Conservation (phyloP, 208 protist genomes). For the Leishmania turanica region DNA sequence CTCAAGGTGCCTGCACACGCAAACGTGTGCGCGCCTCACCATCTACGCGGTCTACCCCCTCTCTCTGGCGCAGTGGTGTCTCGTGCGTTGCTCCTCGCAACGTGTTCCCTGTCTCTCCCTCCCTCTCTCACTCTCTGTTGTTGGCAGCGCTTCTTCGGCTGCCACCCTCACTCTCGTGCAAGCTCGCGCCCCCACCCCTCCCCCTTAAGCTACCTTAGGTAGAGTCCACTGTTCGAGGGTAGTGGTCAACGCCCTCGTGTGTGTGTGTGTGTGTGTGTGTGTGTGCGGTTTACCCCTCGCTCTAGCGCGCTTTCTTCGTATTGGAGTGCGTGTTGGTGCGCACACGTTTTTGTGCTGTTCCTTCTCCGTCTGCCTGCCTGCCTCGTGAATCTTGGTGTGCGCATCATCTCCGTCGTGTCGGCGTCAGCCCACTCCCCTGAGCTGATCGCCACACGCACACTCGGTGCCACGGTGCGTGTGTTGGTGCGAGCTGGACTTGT, state of each 20-base stretch:
- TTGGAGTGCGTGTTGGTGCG: too few species aligned
- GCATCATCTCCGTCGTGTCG: neutral
- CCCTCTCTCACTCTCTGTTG: neutral
- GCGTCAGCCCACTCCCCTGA: neutral
- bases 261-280: too few species aligned
- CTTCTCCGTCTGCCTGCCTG: neutral
- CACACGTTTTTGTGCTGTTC: neutral
- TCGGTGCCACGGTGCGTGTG: too few species aligned
- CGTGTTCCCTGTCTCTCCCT: neutral
- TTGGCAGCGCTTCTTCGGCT: neutral
- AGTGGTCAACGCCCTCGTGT: too few species aligned
- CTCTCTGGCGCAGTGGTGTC: too few species aligned
- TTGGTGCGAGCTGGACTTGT: too few species aligned
- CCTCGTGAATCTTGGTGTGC: neutral
- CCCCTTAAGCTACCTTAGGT: too few species aligned
- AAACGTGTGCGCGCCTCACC: neutral
- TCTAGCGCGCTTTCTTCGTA: too few species aligned
- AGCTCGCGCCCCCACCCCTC: neutral
- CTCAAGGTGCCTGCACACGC: neutral
- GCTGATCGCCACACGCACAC: neutral
- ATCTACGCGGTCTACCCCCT: neutral
- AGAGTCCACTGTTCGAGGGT: too few species aligned
- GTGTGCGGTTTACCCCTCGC: too few species aligned
- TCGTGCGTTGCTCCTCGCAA: neutral
- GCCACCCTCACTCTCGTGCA: neutral